Evolutionary conservation across 2,329 filamentous ascomycete species (phyloP), one percentile per base, ranked within the genome.

Genomic region (Curvularia lunata): DNA sequence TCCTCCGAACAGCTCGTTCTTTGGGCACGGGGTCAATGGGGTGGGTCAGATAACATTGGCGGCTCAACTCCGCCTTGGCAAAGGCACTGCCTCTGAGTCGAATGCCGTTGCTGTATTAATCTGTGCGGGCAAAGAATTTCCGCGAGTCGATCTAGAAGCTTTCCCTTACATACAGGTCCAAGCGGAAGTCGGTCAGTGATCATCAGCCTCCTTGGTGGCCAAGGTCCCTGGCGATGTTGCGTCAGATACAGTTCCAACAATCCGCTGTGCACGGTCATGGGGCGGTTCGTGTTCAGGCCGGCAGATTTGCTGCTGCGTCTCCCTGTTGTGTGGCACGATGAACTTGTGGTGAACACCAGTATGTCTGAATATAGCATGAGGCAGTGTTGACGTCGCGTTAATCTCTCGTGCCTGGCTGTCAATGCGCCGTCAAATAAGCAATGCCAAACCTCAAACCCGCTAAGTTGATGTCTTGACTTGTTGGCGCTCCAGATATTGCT

Each of bases 61-160:
- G 37, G 37, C 25, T 48, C 28, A 38, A 30, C 19, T 19, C 25
- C 46, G 54, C 40, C 49, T 53, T 54, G 43, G 54, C 50, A 18
- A 21, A 19, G 30, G 25, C 30, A 43, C n/a, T 43, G 49, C 18
- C 25, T n/a, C 28, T 25, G 30, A 37, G 37, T 21, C 21, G 18
- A 27, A 28, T 40, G 54, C 40, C 40, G 40, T 37, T 40, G 25
- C 43, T 48, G 32, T 21, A 16, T 43, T 48, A 46, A 54, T 57
- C 30, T 53, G 7, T 32, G 25, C 43, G 43, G 54, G 23, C 18
- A 23, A 53, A 54, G 37, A 57, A 54, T 23, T 53, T 54, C 54
- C 54, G 41, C 43, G 54, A 54, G 50, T 48, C 23, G 37, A 50
- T 43, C 47, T 30, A 13, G 47, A 49, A 43, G 23, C 40, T 42